These are phyloP conservation scores for Aureococcus anophagefferens DNA, from an alignment of 108 stramenopile genomes.

Conservation along the genomic window DNA sequence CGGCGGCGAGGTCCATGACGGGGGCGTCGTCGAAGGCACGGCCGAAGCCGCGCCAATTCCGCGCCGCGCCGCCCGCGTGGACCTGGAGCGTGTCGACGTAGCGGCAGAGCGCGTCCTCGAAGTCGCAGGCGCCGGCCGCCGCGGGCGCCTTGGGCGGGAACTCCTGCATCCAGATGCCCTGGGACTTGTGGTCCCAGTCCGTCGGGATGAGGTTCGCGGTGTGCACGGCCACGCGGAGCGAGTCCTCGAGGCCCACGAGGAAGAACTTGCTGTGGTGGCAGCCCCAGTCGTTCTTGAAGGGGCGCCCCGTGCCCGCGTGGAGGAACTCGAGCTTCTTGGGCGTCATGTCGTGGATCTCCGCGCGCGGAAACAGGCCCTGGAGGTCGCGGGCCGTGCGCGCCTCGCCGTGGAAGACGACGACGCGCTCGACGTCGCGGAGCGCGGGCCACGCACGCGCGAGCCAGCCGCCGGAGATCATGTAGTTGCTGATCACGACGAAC, in stretches of 20 bases:
- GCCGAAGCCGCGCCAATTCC: background rate
- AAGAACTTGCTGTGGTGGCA: slow-evolving; percentile 70
- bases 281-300: slow-evolving; percentile 25
- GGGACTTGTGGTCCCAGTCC: slow-evolving; percentile 51
- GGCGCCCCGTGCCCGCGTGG: slow-evolving; percentile 5
- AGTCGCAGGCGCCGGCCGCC: slow-evolving; percentile 14
- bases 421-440: slow-evolving; percentile 39
- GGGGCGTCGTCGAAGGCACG: background rate
- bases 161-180: slow-evolving; percentile 58
- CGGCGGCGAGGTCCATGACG: slow-evolving; percentile 19
- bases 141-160: slow-evolving; percentile 48
- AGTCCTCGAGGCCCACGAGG: slow-evolving; percentile 46
- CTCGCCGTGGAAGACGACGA: slow-evolving; percentile 48
- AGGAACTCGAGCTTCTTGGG: slow-evolving; percentile 16
- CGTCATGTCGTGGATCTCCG: slow-evolving; percentile 37
- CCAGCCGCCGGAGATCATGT: slow-evolving; percentile 45
- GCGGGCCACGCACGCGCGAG: slow-evolving; percentile 45
- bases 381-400: slow-evolving; percentile 4
- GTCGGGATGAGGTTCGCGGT: slow-evolving; percentile 53
- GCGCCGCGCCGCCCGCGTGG: slow-evolving; percentile 20
- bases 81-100: slow-evolving; percentile 54
- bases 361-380: slow-evolving; percentile 24
- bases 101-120: slow-evolving; percentile 51
- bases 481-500: slow-evolving; percentile 53
- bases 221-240: slow-evolving; percentile 57